These are phyloP conservation scores for Psilocybe azurescens DNA, from an alignment of 768 basidiomycete species.

Conservation along the genomic window DNA sequence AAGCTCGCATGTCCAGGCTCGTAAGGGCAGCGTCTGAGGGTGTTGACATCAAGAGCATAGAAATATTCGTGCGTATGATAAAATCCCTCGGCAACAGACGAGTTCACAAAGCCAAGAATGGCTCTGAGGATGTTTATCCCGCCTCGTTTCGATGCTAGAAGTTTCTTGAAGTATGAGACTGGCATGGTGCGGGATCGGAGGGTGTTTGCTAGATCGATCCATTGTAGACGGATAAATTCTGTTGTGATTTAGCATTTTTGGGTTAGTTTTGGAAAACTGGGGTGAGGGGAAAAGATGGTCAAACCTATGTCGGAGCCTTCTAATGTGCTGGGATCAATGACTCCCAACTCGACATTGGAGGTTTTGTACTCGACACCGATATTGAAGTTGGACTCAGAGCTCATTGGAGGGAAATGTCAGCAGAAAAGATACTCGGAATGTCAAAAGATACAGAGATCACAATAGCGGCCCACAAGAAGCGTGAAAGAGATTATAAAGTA, in stretches of 20 bases:
- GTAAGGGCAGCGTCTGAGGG: slow-evolving; percentile 55
- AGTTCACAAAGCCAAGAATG: slow-evolving; percentile 51
- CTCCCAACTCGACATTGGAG: slow-evolving; percentile 1
- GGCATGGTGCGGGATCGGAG: slow-evolving; percentile 64
- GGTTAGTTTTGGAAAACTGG: background rate
- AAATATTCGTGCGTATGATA: slow-evolving; percentile 56
- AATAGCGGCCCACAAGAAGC: too few relatives aligned
- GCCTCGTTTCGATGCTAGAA: slow-evolving; percentile 52
- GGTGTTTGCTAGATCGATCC: slow-evolving; percentile 48
- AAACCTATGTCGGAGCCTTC: background rate
- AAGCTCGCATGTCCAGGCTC: slow-evolving; percentile 59
- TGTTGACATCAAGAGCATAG: slow-evolving; percentile 56
- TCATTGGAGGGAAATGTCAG: too few relatives aligned
- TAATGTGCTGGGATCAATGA: background rate
- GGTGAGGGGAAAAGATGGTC: background rate
- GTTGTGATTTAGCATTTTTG: background rate
- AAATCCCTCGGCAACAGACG: slow-evolving; percentile 51
- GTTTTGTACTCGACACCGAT: slow-evolving; percentile 13
- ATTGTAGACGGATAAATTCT: slow-evolving; percentile 59
- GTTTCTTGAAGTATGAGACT: slow-evolving; percentile 49
- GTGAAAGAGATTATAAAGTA: too few relatives aligned
- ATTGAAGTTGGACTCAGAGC: background rate
- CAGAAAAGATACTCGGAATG: too few relatives aligned
- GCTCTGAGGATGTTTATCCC: slow-evolving; percentile 51
- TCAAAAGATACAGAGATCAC: too few relatives aligned